Conservation (phyloP, 306 rosid species). For the Glycine latifolia region DNA sequence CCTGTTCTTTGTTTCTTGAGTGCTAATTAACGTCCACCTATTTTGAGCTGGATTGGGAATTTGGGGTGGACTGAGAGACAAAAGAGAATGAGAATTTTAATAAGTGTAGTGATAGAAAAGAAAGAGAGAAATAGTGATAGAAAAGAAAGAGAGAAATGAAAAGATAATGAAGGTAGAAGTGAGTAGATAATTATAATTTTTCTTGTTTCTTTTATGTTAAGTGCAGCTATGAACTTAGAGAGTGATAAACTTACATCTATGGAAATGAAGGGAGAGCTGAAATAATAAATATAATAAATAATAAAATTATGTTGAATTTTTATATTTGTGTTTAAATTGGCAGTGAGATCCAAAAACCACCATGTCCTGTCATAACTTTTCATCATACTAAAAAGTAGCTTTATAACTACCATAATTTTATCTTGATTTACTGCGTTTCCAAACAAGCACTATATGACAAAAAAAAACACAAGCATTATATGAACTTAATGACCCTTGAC, state of each 20-base stretch:
- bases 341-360: neutral
- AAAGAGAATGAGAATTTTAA: too few species aligned
- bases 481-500: neutral
- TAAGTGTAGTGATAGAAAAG: neutral
- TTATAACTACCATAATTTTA: neutral
- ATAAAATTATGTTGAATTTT: too few species aligned
- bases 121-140: neutral
- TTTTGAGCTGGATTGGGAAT: neutral
- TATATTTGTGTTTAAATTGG: neutral
- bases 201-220: neutral
- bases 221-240: neutral
- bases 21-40: neutral
- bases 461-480: too few species aligned
- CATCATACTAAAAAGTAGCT: neutral
- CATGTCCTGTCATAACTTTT: neutral
- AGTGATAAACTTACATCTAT: constrained; percentile 1
- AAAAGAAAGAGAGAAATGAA: neutral
- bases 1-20: neutral
- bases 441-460: too few species aligned
- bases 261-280: neutral
- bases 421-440: neutral
- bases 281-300: neutral
- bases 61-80: neutral
- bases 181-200: neutral
- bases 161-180: neutral